Base-by-base conservation (phyloP, 139 green algal genomes). In the Yamagishiella unicocca region DNA sequence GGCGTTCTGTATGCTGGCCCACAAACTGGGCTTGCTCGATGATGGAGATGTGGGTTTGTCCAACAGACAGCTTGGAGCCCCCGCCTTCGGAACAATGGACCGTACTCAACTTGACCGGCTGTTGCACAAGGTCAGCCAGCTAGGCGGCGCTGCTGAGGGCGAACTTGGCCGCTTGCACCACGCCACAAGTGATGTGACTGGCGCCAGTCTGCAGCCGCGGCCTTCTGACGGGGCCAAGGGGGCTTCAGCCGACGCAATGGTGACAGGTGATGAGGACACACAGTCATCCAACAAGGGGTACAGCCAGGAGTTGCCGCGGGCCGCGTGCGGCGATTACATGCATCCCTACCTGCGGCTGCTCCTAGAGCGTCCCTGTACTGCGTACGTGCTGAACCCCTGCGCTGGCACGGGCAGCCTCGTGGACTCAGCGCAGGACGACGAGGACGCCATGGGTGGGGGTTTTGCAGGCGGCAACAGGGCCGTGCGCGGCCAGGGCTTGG, bases 261-360 rank as follows among this genome's bases (percentile, higher is more conserved):
- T n/a, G n/a, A n/a, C 54, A 27, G 77, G 29, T 2, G 77, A 84
- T 0, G 77, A 84, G 2, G 79, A 85, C 79, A 46, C 61, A 17
- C 14, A 64, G 61, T 85, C 79, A 2, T 45, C 61, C 0, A 55
- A 53, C 54, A 31, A 27, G 33, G 58, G 82, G 64, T 0, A 33
- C 10, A 12, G 27, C 31, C 33, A 82, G 54, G 70, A 88, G 17
- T 9, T 67, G 37, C 75, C 55, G 7, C 73, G n/a, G 4, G 54
- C 73, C 31, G 66, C 82, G 9, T 21, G 64, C 45, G 92, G 88
- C n/a, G 89, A 82, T 29, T 89, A 77, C 80, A 22, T 95, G 33
- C 95, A 97, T 87, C 93, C 93, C 8, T 95, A 95, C 87, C 92
- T 91, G 8, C 42, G 82, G 19, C 71, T 92, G 22, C 81, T 97